Conservation (phyloP, 1,284 basidiomycete genomes). For the Volvariella volvacea region DNA sequence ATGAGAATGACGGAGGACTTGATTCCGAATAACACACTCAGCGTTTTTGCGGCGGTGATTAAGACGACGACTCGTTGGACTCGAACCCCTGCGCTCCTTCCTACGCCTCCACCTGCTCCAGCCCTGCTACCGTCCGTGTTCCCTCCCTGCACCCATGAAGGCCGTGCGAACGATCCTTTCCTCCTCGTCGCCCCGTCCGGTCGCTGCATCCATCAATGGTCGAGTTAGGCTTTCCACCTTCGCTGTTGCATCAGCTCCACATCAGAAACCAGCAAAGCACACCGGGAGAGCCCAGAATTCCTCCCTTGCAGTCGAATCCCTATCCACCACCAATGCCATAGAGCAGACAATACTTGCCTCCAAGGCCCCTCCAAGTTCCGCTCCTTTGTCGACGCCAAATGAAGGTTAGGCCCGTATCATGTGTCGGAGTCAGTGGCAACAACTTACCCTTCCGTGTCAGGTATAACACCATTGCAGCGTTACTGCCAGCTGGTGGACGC, state of each 20-base stretch:
- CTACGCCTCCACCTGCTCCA: not conserved
- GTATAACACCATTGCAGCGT: slow-evolving; percentile 50
- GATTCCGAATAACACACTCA: not conserved
- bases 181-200: slow-evolving; percentile 11
- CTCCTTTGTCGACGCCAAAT: not conserved
- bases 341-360: slow-evolving; percentile 3
- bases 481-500: slow-evolving; percentile 72
- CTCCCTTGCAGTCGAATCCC: slow-evolving; percentile 22
- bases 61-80: not conserved
- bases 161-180: slow-evolving; percentile 13
- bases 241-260: slow-evolving; percentile 6
- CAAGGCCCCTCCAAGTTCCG: not conserved
- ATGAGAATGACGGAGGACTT: not conserved
- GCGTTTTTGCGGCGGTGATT: not conserved
- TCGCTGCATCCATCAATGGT: slow-evolving; percentile 11
- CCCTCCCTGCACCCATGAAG: slow-evolving; percentile 18
- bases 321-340: slow-evolving; percentile 4
- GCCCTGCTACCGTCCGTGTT: not conserved
- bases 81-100: not conserved
- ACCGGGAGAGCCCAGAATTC: slow-evolving; percentile 26
- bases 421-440: not conserved
- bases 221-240: slow-evolving; percentile 6
- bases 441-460: slow-evolving; percentile 13
- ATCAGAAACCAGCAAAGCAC: slow-evolving; percentile 9
- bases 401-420: slow-evolving; percentile 10